These are phyloP conservation scores for Botryotinia calthae DNA, from an alignment of 2,329 filamentous ascomycete genomes.

Conservation along the genomic window DNA sequence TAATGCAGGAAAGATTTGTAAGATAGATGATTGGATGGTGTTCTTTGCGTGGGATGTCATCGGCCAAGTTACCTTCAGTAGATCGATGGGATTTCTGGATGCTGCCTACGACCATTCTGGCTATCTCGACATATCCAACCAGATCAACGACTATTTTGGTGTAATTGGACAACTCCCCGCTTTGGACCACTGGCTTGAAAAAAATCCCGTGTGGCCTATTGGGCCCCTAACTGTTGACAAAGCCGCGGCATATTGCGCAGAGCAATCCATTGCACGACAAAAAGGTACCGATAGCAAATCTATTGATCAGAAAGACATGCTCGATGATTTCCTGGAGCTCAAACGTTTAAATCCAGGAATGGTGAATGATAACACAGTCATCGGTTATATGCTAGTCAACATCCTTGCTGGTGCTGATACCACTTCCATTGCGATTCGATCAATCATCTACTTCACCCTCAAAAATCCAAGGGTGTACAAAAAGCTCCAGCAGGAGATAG, in stretches of 20 bases:
- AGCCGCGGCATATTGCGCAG: conserved; percentile 22
- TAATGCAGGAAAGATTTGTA: conserved; percentile 28
- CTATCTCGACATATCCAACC: too few species aligned
- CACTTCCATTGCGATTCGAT: too few species aligned
- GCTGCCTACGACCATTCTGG: too few species aligned
- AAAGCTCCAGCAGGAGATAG: too few species aligned
- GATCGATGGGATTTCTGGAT: neutral
- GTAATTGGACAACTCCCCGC: conserved; percentile 32
- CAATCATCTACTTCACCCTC: too few species aligned
- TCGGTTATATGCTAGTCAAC: too few species aligned
- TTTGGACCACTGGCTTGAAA: conserved; percentile 27
- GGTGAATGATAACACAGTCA: too few species aligned
- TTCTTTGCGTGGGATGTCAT: conserved; percentile 44
- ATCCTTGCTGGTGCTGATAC: too few species aligned
- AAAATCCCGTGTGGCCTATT: conserved; percentile 27
- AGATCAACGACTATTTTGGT: conserved; percentile 25
- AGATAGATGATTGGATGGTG: conserved; percentile 44
- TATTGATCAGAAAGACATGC: conserved; percentile 47
- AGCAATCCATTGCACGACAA: conserved; percentile 21
- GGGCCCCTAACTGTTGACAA: conserved; percentile 25
- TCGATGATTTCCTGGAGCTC: neutral
- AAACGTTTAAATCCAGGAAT: neutral
- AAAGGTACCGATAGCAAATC: conserved; percentile 21
- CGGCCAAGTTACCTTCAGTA: conserved; percentile 43
- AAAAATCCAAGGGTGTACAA: too few species aligned